Percentiles rank a stretch among this genome's conserved stretches.
Conservation (phyloP, 108 stramenopile genomes). For the Epithemia pelagica region DNA sequence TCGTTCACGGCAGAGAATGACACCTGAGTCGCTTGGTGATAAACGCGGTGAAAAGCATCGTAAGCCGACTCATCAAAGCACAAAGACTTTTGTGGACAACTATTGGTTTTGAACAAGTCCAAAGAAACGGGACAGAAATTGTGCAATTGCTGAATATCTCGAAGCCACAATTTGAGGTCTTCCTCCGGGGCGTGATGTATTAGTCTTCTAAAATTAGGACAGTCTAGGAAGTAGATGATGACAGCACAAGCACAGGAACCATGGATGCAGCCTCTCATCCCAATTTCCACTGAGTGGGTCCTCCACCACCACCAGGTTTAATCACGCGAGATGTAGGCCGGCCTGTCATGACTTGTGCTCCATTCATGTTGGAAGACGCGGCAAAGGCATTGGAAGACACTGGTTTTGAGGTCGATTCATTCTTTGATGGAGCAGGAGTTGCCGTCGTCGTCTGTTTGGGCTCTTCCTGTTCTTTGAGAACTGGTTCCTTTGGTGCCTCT, state of each 20-base stretch:
- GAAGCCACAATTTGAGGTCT: background rate
- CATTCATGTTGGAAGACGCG: conserved; percentile 43
- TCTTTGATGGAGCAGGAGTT: background rate
- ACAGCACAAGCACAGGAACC: too few species aligned
- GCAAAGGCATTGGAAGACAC: conserved; percentile 58
- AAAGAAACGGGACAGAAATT: background rate
- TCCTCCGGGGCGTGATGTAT: too few species aligned
- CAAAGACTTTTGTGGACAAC: background rate
- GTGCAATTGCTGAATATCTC: background rate
- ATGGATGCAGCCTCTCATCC: conserved; percentile 21
- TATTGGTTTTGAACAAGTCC: background rate
- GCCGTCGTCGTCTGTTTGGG: background rate
- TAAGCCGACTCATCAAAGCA: background rate
- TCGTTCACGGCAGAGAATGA: background rate
- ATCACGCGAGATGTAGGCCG: conserved; percentile 64
- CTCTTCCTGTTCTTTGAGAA: too few species aligned
- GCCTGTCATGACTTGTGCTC: conserved; percentile 65
- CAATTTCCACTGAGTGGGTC: conserved; percentile 36
- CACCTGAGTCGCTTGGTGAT: background rate
- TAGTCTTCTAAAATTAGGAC: too few species aligned
- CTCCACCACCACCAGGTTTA: conserved; percentile 47
- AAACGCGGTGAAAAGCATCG: background rate
- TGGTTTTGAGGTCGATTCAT: background rate
- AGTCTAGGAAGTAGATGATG: too few species aligned
- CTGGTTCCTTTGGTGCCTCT: too few species aligned